A percentile compares a stretch with the other conserved stretches of the same genome.
phyloP scores from a whole-genome alignment of 345 rosid species.

The Eucalyptus coolabah region DNA sequence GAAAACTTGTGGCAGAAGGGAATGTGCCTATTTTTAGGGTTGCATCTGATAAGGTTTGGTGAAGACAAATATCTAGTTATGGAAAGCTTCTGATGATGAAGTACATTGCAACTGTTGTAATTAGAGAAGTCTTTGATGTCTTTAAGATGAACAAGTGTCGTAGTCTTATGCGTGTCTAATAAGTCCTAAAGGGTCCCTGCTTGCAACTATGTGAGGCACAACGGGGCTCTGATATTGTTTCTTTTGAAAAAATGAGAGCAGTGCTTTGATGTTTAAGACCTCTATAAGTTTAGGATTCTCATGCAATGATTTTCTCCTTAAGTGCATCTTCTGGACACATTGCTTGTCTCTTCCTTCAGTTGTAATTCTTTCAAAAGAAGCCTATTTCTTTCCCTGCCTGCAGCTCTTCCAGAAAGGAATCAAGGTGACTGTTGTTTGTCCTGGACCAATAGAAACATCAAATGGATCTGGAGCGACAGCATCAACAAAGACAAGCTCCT shows the following conservation, averaged over 20 bases:
- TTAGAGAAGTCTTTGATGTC: background rate
- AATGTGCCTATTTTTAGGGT: background rate
- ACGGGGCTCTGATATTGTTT: background rate
- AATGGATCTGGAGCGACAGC: slow-evolving; percentile 30
- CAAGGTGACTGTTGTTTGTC: slow-evolving; percentile 89
- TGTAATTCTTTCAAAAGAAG: background rate
- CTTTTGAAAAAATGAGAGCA: background rate
- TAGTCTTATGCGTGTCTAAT: background rate
- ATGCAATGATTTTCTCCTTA: background rate
- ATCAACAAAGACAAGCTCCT: slow-evolving; percentile 24
- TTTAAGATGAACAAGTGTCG: background rate
- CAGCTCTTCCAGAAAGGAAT: slow-evolving; percentile 82
- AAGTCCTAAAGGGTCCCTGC: background rate
- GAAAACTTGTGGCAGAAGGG: background rate
- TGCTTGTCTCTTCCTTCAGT: background rate
- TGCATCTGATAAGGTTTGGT: background rate
- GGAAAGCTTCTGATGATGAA: background rate
- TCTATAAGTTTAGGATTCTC: background rate
- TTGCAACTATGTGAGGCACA: background rate
- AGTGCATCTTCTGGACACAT: background rate
- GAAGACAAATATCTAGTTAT: background rate
- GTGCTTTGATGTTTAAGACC: background rate
- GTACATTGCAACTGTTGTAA: background rate
- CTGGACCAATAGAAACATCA: slow-evolving; percentile 82
- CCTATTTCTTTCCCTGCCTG: background rate